Percentiles rank a stretch among this genome's conserved stretches.
These are phyloP conservation scores for Tylopilus sp. DNA, from an alignment of 768 basidiomycete genomes.

Conservation along the genomic window DNA sequence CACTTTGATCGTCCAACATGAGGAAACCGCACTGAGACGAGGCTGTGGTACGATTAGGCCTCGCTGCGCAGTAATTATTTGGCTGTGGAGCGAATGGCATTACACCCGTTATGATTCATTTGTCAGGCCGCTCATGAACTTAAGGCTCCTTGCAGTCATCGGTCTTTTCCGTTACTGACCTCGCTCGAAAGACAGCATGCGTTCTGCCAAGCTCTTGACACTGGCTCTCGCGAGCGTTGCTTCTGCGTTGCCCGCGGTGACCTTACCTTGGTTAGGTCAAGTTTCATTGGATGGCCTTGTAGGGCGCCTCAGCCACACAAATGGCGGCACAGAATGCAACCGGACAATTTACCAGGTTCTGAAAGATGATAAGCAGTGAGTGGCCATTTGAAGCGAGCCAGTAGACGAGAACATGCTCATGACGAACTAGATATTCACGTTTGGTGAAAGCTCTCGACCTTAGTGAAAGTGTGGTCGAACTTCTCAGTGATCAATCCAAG, in stretches of 20 bases:
- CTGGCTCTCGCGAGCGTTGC: constrained; percentile 12
- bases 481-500: constrained; percentile 13
- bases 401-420: not conserved
- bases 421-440: constrained; percentile 7
- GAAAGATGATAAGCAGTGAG: constrained; percentile 12
- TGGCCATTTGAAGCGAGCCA: not conserved
- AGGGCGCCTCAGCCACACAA: constrained; percentile 6
- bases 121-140: not conserved
- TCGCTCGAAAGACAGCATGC: constrained; percentile 12
- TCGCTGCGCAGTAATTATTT: constrained; percentile 4
- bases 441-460: constrained; percentile 14
- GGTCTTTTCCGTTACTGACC: not conserved
- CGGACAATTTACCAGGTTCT: constrained; percentile 11
- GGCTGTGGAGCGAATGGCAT: constrained; percentile 6
- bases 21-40: not conserved
- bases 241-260: constrained; percentile 18
- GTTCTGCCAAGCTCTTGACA: not conserved
- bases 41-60: not conserved
- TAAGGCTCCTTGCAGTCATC: not conserved
- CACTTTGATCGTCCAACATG: not conserved
- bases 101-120: not conserved
- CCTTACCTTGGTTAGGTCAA: constrained; percentile 25
- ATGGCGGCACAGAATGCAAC: not conserved
- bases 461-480: constrained; percentile 10
- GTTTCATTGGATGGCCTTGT: constrained; percentile 12